Evolutionary conservation across 805 yeast species (phyloP), one percentile per base, ranked within the genome.

Genomic region (Candida sonorensis): DNA sequence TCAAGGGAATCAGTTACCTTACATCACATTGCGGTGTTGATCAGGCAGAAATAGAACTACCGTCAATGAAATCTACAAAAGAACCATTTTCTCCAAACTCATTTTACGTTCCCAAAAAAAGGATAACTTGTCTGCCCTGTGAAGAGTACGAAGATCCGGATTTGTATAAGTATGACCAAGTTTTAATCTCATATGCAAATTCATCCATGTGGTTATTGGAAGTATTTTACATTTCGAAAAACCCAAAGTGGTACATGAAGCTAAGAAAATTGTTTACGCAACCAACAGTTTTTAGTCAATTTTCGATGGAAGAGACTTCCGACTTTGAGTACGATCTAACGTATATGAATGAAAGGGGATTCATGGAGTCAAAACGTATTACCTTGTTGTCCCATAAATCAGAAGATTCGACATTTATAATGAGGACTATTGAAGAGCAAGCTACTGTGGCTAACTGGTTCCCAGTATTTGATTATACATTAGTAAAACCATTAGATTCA

Each of bases 1-100:
- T 55, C 4, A 42, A 38, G 26, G 56, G 59, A 1, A 23, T 49
- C 3, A 48, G 39, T 12, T 54, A 41, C 30, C 31, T 53, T 20
- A 20, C 49, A 14, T 45, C 53, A 3, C 54, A 51, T 7, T 56
- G 51, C 13, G 59, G 53, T 4, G 16, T 34, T 6, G 55, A 54
- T 23, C 40, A 46, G 12, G 38, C 40, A 3, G 42, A 39, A 21
- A 28, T 47, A 15, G 27, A 20, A 2, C 35, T 44, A 14, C 48
- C 46, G 2, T 13, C 9, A 4, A 29, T 26, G 5, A 29, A 17
- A n/a, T 19, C 27, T 10, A 16, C 33, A 15, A 24, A 27, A 3
- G 31, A 26, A 7, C 14, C 21, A 10, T 30, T 44, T 11, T 13
- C 22, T 9, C 37, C 51, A 1, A 43, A 41, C 9, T 33, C 56